These are phyloP conservation scores for Camellia japonica DNA, from an alignment of 148 eudicot genomes.

Conservation along the genomic window DNA sequence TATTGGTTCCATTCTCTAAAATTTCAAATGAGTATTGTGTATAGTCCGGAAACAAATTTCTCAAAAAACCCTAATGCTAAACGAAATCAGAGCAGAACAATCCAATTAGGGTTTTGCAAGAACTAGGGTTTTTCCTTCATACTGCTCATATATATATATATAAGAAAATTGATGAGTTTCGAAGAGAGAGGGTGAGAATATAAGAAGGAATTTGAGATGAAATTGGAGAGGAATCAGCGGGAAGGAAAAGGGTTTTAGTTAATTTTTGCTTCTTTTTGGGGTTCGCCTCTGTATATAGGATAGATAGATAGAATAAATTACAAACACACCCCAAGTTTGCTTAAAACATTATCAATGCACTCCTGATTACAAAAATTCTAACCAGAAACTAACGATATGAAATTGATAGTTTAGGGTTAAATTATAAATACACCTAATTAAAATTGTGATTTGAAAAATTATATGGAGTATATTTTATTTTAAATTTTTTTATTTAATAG, in stretches of 20 bases:
- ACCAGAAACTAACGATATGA: no score
- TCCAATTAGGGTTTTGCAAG: background rate
- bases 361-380: no score
- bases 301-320: no score
- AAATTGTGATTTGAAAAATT: no score
- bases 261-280: slow-evolving; percentile 5
- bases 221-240: slow-evolving; percentile 17
- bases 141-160: background rate
- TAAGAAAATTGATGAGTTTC: background rate
- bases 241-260: slow-evolving; percentile 14
- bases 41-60: background rate
- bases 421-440: no score
- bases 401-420: no score
- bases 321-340: no score
- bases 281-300: background rate
- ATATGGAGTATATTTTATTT: no score
- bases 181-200: background rate
- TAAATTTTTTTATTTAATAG: no score
- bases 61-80: background rate
- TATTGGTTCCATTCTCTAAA: slow-evolving; percentile 22
- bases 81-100: background rate
- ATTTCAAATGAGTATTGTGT: background rate
- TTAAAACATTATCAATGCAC: no score
- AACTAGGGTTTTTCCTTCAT: background rate
- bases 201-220: background rate